Conservation (phyloP, 768 basidiomycete species). For the Agaricus subrufescens region DNA sequence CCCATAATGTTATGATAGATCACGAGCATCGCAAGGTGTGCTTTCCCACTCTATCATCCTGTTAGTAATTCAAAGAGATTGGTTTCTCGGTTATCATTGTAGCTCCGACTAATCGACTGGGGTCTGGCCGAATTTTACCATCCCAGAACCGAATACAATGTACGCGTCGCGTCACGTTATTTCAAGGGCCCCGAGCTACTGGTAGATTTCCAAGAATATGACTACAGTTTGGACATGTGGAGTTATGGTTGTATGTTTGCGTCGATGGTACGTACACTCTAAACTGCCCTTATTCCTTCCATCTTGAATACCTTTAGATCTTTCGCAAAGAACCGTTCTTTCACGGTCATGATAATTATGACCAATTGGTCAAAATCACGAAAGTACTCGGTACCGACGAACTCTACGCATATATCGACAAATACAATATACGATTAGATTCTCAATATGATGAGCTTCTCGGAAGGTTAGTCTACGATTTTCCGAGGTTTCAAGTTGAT, state of each 20-base stretch:
- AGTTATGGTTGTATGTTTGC: constrained; percentile 99
- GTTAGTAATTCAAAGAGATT: constrained; percentile 4
- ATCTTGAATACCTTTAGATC: constrained; percentile 49
- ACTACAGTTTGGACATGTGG: constrained; percentile 99
- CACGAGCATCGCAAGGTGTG: constrained; percentile 90
- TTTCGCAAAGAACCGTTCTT: constrained; percentile 99
- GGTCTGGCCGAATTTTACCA: constrained; percentile 98
- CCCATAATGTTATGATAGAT: constrained; percentile 99
- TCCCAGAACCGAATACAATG: constrained; percentile 96
- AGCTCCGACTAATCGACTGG: constrained; percentile 98
- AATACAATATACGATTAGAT: constrained; percentile 93
- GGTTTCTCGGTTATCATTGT: constrained; percentile 12
- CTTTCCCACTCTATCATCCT: constrained; percentile 4
- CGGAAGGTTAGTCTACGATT: constrained; percentile 51
- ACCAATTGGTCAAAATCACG: constrained; percentile 96
- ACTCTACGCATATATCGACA: constrained; percentile 86
- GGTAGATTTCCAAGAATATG: constrained; percentile 98
- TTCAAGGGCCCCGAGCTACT: constrained; percentile 97
- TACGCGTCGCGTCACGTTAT: constrained; percentile 94
- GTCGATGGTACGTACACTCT: constrained; percentile 69
- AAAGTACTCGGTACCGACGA: constrained; percentile 98
- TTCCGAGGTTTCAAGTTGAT: not conserved
- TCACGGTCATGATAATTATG: constrained; percentile 98
- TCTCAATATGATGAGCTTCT: constrained; percentile 95
- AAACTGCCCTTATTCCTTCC: constrained; percentile 5